phyloP scores from a whole-genome alignment of 2,329 filamentous ascomycete species.

The Aspergillus sp. region DNA sequence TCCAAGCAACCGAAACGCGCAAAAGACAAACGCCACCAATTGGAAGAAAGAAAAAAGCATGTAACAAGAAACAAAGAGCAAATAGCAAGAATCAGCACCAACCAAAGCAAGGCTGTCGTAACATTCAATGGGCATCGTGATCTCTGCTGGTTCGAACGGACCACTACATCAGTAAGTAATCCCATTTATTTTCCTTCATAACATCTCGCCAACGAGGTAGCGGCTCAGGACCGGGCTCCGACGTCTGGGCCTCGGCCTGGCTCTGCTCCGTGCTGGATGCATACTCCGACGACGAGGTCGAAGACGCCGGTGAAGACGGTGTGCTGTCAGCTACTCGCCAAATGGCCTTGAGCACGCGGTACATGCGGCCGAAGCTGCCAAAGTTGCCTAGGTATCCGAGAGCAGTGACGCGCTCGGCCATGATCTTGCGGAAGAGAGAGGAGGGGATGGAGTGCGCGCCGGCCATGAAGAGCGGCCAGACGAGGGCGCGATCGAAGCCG shows the following conservation, averaged over 20 bases:
- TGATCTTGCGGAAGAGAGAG: conserved; percentile 74
- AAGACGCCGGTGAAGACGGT: not conserved
- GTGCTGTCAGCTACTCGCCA: conserved; percentile 73
- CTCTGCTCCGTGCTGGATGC: not conserved
- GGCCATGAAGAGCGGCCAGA: conserved; percentile 88
- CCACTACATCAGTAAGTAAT: not conserved
- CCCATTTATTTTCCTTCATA: not conserved
- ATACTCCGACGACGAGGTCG: not conserved
- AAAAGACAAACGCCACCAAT: too few species aligned
- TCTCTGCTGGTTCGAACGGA: too few species aligned
- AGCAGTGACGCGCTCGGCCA: conserved; percentile 69
- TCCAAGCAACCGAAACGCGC: too few species aligned
- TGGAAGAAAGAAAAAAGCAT: too few species aligned
- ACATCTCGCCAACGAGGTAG: not conserved
- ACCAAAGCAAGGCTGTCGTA: too few species aligned
- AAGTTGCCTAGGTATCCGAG: conserved; percentile 73
- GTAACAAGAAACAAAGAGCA: too few species aligned
- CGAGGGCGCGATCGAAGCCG: conserved; percentile 85
- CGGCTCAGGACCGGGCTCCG: not conserved
- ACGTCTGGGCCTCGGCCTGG: too few species aligned
- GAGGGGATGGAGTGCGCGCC: conserved; percentile 72
- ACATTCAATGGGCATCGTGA: too few species aligned
- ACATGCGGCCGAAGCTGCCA: conserved; percentile 82
- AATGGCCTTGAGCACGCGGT: conserved; percentile 73
- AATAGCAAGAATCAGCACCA: too few species aligned